Percentiles rank a stretch among this genome's conserved stretches.
Conservation (phyloP, 2,329 filamentous ascomycete genomes). For the Pseudocercospora pini-densiflorae region DNA sequence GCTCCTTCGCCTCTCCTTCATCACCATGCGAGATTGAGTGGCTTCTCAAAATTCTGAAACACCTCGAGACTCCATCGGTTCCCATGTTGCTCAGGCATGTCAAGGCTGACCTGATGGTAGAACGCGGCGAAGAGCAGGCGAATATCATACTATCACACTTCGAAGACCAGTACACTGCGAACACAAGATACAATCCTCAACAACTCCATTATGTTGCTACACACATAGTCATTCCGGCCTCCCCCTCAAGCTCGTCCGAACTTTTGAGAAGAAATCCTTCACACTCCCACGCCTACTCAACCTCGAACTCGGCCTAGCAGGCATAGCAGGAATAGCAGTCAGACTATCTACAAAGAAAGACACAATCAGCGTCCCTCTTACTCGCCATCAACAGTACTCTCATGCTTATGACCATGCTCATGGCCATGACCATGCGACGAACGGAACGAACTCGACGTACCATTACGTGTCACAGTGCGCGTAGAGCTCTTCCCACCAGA, state of each 20-base stretch:
- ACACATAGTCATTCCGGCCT: not conserved
- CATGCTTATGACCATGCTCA: not conserved
- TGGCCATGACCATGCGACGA: constrained; percentile 3
- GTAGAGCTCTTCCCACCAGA: constrained; percentile 8
- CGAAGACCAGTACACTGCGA: too few species aligned
- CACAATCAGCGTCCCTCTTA: not conserved
- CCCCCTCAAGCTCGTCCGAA: not conserved
- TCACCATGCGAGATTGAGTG: too few species aligned
- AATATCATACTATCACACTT: too few species aligned
- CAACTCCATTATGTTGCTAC: not conserved
- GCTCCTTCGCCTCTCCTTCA: not conserved
- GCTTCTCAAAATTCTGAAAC: not conserved
- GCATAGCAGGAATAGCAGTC: not conserved
- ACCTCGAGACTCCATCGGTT: too few species aligned
- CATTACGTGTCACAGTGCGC: constrained; percentile 15
- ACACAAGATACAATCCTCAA: not conserved
- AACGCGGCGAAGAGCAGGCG: too few species aligned
- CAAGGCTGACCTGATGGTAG: too few species aligned
- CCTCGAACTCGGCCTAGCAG: not conserved
- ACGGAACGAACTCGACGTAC: constrained; percentile 14
- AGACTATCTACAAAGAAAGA: not conserved
- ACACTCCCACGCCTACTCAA: not conserved
- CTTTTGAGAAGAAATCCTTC: constrained; percentile 3
- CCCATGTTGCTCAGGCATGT: too few species aligned
- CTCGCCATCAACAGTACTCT: not conserved